Conservation (phyloP, 768 basidiomycete genomes). For the Amanita phalloides region DNA sequence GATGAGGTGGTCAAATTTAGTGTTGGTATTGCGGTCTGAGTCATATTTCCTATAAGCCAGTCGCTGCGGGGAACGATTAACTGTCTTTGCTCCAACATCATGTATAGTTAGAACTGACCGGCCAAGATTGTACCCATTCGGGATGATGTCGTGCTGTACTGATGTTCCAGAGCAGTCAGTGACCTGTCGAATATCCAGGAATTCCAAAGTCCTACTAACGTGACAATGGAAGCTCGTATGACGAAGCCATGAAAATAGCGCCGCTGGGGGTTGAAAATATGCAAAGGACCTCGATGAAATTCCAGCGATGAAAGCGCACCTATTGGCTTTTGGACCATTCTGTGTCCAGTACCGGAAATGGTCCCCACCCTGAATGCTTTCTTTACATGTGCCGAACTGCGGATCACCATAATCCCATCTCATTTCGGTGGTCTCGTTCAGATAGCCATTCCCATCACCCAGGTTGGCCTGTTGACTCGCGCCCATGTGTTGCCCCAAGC, state of each 20-base stretch:
- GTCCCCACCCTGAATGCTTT: conserved; percentile 78
- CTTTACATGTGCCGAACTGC: conserved; percentile 73
- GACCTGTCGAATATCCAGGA: background rate
- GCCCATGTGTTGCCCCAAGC: conserved; percentile 74
- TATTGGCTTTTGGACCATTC: conserved; percentile 51
- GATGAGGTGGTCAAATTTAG: conserved; percentile 42
- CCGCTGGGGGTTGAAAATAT: conserved; percentile 27
- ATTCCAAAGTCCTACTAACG: conserved; percentile 21
- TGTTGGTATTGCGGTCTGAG: conserved; percentile 37
- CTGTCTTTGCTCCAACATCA: background rate
- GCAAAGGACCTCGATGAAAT: background rate
- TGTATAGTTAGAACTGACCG: conserved; percentile 27
- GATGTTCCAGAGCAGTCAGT: background rate
- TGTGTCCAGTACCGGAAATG: conserved; percentile 89
- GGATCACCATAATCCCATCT: conserved; percentile 79
- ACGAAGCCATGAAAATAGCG: conserved; percentile 66
- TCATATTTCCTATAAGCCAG: conserved; percentile 79
- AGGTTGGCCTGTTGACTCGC: conserved; percentile 61
- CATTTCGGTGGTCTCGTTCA: conserved; percentile 75
- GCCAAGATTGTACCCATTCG: conserved; percentile 75
- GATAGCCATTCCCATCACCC: conserved; percentile 69
- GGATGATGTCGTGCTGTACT: conserved; percentile 63
- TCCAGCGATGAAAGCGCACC: conserved; percentile 23
- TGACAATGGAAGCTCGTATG: conserved; percentile 60
- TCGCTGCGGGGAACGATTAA: conserved; percentile 34